phyloP scores from a whole-genome alignment of 768 basidiomycete species.

The Suillus hirtellus region DNA sequence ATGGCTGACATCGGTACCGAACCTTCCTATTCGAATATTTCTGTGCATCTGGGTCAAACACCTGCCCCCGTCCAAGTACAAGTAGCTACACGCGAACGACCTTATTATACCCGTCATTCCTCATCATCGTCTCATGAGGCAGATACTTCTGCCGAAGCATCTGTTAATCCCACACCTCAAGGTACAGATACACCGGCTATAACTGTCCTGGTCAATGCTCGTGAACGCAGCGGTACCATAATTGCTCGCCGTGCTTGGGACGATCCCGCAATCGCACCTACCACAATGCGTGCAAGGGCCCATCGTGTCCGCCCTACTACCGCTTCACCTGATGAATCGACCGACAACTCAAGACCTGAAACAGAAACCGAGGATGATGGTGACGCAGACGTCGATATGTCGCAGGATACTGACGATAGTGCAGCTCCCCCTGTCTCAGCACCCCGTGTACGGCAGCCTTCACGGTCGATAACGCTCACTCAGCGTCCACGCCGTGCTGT shows the following conservation, averaged over 20 bases:
- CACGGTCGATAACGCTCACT: slow-evolving; percentile 32
- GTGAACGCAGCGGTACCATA: slow-evolving; percentile 77
- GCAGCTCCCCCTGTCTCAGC: slow-evolving; percentile 25
- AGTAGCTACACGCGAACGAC: slow-evolving; percentile 23
- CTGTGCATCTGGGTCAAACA: slow-evolving; percentile 22
- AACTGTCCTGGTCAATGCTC: slow-evolving; percentile 53
- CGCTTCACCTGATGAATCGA: slow-evolving; percentile 44
- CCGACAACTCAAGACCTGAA: slow-evolving; percentile 59
- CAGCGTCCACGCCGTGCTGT: slow-evolving; percentile 43
- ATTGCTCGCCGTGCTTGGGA: slow-evolving; percentile 69
- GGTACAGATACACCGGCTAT: slow-evolving; percentile 62
- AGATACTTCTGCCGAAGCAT: slow-evolving; percentile 64
- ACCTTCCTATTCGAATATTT: slow-evolving; percentile 22
- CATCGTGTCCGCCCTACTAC: slow-evolving; percentile 32
- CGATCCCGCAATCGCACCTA: slow-evolving; percentile 25
- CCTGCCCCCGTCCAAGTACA: slow-evolving; percentile 21
- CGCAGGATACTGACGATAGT: slow-evolving; percentile 35
- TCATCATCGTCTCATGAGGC: slow-evolving; percentile 42
- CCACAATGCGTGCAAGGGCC: slow-evolving; percentile 31
- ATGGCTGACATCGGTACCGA: slow-evolving; percentile 30
- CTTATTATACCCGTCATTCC: slow-evolving; percentile 21
- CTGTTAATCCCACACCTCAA: slow-evolving; percentile 57
- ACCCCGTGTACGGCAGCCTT: slow-evolving; percentile 33
- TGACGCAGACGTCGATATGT: slow-evolving; percentile 53
- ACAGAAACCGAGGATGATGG: slow-evolving; percentile 82